Base-by-base conservation (phyloP, 1,284 basidiomycete species). In the Nidula niveotomentosa region DNA sequence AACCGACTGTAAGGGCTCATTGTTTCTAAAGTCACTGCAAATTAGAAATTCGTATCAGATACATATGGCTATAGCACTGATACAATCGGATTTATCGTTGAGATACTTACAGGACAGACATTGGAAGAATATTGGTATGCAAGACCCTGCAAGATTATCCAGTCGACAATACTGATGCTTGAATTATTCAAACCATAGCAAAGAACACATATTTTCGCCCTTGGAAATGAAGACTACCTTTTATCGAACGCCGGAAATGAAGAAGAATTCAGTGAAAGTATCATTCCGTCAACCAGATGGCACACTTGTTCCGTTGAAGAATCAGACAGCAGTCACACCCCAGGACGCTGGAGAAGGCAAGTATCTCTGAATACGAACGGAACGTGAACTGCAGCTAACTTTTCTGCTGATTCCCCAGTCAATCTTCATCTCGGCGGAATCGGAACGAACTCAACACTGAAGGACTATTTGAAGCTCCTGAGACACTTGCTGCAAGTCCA, bases 401-500 rank as follows among this genome's bases (percentile, higher is more conserved):
- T 17, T 7, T 10, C 45, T 48, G 13, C 9, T 30, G 60, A 56
- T 65, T 13, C 36, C 54, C 12, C 44, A 63, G 55, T 66, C 15
- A 56, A 61, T 47, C 50, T 61, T 6, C 53, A 55, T 51, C 36
- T 67, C 0, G 67, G 64, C 17, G 67, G 65, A 3, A 58, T 65
- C 6, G 66, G 65, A 1, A 36, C 65, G 1, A 67, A 68, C 51
- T 56, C 60, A 1, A 65, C 67, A 0, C 52, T 68, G 47, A 64
- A 57, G 13, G 71, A 73, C 46, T 70, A 70, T 52, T 59, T 71
- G 7, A 47, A 59, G 0, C 36, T 73, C 8, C 61, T 70, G 17
- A 67, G 64, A 9, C 69, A 73, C 51, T 34, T 73, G 12, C 59
- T 72, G 1, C 65, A 65, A 15, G 62, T 71, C 13, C 58, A 67